Base-by-base conservation (phyloP, 805 yeast genomes). In the Suhomyces faveliae region DNA sequence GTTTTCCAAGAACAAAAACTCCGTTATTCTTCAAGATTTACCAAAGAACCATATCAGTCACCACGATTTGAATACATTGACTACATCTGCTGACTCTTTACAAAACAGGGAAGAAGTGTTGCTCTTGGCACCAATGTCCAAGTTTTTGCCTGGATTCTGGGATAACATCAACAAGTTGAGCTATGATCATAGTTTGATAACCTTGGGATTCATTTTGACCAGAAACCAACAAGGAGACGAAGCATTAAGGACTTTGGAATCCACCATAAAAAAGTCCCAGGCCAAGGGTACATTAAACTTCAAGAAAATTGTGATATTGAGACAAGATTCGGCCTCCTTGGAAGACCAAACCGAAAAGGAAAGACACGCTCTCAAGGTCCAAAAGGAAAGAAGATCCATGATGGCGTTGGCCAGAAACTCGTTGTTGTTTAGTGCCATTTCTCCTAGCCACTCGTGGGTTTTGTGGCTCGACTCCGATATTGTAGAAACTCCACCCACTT, bases 341-440 rank as follows among this genome's bases (percentile, higher is more conserved):
- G 78, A 78, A 30, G 78, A 85, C 38, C 94, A 91, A 63, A 55
- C 58, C 35, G 99, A 94, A 64, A 86, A 87, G 67, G 96, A 89
- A 54, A 79, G 99, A 63, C 99, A 94, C 63, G 96, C 96, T 3
- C 70, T 87, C 52, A 70, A 68, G 21, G 95, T 84, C 22, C 99
- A 94, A 68, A 91, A 90, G 67, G 86, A 87, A 59, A 81, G 99
- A 65, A 81, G 99, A 56, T 67, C 87, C 4, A 83, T 84, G 60
- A 92, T 94, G 98, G 96, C 97, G 2, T 73, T 89, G 54, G 97
- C 98, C 3, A 78, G 99, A 64, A 94, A 94, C 73, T 90, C 96
- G 35, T 73, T 94, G 49, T 75, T 94, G 42, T 89, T 90, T 70
- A 87, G 97, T 8, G 83, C 97, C 1, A 72, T 94, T 41, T 87